Evolutionary conservation across 768 basidiomycete species (phyloP), one percentile per base, ranked within the genome.

Genomic region (Russula earlei): DNA sequence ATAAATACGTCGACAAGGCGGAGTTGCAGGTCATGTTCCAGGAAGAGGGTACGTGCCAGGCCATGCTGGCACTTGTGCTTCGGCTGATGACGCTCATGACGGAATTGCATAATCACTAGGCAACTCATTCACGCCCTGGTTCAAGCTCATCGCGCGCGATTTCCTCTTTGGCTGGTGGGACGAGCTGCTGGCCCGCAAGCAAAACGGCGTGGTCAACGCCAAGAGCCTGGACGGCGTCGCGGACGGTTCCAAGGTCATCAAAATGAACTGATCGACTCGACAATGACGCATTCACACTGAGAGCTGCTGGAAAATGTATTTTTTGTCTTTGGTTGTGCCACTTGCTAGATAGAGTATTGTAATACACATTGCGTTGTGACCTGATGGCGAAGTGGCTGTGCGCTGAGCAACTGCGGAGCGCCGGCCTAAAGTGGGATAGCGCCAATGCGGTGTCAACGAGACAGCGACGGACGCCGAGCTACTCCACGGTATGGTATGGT

Each of bases 111-210:
- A 10, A 12, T 55, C 8, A 5, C 64, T n/a, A 95, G 91, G 71
- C 54, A 90, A 90, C 68, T 81, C 79, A 2, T 99, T 99, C 70
- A 99, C 96, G 7, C 96, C 96, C 0, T 99, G 96, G 96, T 99
- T 99, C 82, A 91, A 93, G 70, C 83, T 98, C 27, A 98, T 99
- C 66, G 93, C 92, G 2, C 82, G 93, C 4, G 92, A 97, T 68
- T 95, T 95, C 71, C 77, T 99, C 41, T 98, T 94, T 67, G 91
- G 89, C 22, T 99, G 96, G 96, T 99, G 96, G 96, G 92, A 96
- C 65, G 85, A 87, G 58, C 81, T 99, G 41, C 65, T 86, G 59
- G 73, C 72, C 52, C 82, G 87, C 36, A 81, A 74, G 67, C 74
- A 57, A 12, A 65, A 81, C 17, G 87, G 86, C 8, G 73, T 76